Conservation (phyloP, 2,329 filamentous ascomycete genomes). For the Knufia fluminis region DNA sequence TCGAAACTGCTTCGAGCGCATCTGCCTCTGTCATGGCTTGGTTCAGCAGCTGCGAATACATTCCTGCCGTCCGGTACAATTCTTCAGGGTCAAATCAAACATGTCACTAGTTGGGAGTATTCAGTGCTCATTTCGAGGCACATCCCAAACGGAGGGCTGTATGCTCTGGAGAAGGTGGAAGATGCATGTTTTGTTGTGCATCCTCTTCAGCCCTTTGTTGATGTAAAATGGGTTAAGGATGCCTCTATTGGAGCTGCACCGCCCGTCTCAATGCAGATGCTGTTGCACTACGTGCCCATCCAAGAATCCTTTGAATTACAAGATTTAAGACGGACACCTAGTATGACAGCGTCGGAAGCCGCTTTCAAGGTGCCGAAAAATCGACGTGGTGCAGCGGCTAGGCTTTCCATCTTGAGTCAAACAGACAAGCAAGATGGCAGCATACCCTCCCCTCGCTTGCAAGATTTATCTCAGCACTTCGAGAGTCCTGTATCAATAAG, state of each 20-base stretch:
- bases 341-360: constrained; percentile 11
- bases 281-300: constrained; percentile 6
- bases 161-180: constrained; percentile 19
- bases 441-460: background rate
- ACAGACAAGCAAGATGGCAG: background rate
- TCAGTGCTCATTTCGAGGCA: constrained; percentile 16
- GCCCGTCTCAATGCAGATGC: constrained; percentile 11
- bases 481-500: too few species aligned
- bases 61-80: constrained; percentile 6
- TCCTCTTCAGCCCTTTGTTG: constrained; percentile 18
- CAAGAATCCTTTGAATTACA: background rate
- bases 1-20: constrained; percentile 19
- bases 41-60: constrained; percentile 3
- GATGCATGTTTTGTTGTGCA: constrained; percentile 12
- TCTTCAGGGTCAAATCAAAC: constrained; percentile 15
- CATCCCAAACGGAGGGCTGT: constrained; percentile 16
- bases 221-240: constrained; percentile 16
- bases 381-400: constrained; percentile 19
- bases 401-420: constrained; percentile 20
- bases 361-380: constrained; percentile 20
- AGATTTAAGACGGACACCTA: constrained; percentile 9
- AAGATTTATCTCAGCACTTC: background rate
- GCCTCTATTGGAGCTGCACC: constrained; percentile 16
- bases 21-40: constrained; percentile 20
- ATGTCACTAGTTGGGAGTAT: constrained; percentile 17